A percentile compares a stretch with the other conserved stretches of the same genome.
These are phyloP conservation scores for Aurifilum marmelostoma DNA, from an alignment of 2,329 filamentous ascomycete species.

Conservation along the genomic window DNA sequence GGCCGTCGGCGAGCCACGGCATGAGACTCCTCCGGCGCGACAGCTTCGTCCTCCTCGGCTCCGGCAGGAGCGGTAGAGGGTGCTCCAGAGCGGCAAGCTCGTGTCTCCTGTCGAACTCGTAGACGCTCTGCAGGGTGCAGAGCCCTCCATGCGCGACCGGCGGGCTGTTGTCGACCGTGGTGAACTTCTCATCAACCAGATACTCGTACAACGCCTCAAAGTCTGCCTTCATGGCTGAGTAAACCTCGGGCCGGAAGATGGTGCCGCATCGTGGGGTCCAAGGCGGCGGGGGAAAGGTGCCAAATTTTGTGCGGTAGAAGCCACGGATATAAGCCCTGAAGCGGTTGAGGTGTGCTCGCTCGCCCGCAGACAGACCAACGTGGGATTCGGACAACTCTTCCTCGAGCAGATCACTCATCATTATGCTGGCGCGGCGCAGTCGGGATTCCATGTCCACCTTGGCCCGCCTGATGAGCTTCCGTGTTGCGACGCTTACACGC, in stretches of 20 bases:
- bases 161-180: slow-evolving; percentile 52
- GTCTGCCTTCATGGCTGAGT: slow-evolving; percentile 66
- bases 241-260: slow-evolving; percentile 61
- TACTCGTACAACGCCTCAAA: slow-evolving; percentile 73
- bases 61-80: slow-evolving; percentile 69
- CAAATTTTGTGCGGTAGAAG: slow-evolving; percentile 69
- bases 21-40: slow-evolving; percentile 32
- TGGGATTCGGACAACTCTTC: slow-evolving; percentile 69
- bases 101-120: slow-evolving; percentile 66
- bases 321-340: slow-evolving; percentile 71
- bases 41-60: slow-evolving; percentile 34
- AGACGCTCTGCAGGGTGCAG: slow-evolving; percentile 69
- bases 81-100: slow-evolving; percentile 63
- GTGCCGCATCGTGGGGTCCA: slow-evolving; percentile 42
- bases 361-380: slow-evolving; percentile 64
- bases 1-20: slow-evolving; percentile 44
- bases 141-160: slow-evolving; percentile 66
- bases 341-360: slow-evolving; percentile 69
- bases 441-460: slow-evolving; percentile 67
- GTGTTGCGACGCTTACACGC: slow-evolving; percentile 57
- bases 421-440: slow-evolving; percentile 59
- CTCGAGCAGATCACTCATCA: slow-evolving; percentile 69
- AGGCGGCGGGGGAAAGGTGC: slow-evolving; percentile 69
- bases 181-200: slow-evolving; percentile 66
- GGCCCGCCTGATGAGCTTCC: slow-evolving; percentile 66